A percentile compares a stretch with the other conserved stretches of the same genome.
phyloP scores from a whole-genome alignment of 176 grass and related monocot genomes.

The Dendrocalamus sinicus region DNA sequence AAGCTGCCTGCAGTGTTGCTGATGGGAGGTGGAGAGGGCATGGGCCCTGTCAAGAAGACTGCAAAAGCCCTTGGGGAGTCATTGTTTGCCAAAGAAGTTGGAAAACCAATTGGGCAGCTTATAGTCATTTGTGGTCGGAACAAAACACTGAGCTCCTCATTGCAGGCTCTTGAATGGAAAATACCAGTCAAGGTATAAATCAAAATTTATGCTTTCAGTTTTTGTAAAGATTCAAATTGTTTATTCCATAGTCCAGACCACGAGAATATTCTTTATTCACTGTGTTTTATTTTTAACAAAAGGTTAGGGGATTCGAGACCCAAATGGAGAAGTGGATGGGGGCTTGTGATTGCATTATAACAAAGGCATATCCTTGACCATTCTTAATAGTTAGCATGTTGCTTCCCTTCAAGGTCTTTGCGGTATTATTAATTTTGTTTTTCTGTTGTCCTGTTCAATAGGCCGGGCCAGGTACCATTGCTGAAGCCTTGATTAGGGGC shows the following conservation, averaged over 20 bases:
- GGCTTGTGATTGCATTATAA: constrained; percentile 98
- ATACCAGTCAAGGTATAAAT: constrained; percentile 87
- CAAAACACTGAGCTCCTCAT: constrained; percentile 75
- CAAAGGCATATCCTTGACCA: constrained; percentile 64
- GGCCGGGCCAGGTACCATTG: constrained; percentile 98
- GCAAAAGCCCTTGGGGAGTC: constrained; percentile 86
- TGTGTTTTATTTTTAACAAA: constrained; percentile 25
- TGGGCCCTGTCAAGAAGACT: constrained; percentile 98
- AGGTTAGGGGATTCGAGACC: constrained; percentile 96
- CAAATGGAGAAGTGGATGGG: constrained; percentile 99
- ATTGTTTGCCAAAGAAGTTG: constrained; percentile 74
- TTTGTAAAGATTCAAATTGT: neutral
- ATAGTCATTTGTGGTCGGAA: constrained; percentile 95
- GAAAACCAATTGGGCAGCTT: constrained; percentile 90
- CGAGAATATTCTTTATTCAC: neutral
- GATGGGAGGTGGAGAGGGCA: constrained; percentile 99
- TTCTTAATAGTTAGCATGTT: constrained; percentile 22
- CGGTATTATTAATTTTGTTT: constrained; percentile 2
- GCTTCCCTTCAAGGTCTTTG: neutral
- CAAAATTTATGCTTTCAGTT: neutral
- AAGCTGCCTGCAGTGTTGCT: constrained; percentile 86
- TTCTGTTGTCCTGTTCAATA: constrained; percentile 43
- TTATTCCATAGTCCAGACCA: neutral
- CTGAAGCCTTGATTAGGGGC: constrained; percentile 98
- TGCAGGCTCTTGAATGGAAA: constrained; percentile 79